These are phyloP conservation scores for Picocystis sp. DNA, from an alignment of 163 green algal species.

Conservation along the genomic window DNA sequence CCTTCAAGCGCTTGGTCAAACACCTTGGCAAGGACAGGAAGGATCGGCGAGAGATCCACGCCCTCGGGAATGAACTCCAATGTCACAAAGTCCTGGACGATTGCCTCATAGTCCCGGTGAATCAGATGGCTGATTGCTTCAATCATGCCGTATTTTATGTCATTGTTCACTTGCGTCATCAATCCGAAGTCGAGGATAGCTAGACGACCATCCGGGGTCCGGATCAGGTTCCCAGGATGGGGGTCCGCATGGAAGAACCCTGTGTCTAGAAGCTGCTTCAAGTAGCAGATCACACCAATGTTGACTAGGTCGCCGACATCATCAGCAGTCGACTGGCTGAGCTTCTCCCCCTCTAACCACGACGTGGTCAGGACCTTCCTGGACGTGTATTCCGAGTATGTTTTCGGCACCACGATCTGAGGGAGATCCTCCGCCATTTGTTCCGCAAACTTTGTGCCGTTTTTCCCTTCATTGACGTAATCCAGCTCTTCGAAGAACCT, in stretches of 20 bases:
- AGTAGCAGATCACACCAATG: constrained; percentile 90
- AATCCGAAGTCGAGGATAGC: constrained; percentile 84
- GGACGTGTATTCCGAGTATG: constrained; percentile 71
- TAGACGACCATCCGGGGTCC: constrained; percentile 89
- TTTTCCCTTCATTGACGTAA: constrained; percentile 77
- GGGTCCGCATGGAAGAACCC: constrained; percentile 54
- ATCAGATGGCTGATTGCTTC: constrained; percentile 63
- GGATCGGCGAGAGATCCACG: constrained; percentile 73
- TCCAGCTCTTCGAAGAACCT: constrained; percentile 98
- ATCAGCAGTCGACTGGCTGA: constrained; percentile 48
- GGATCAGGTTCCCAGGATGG: constrained; percentile 79
- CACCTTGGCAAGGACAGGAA: constrained; percentile 80
- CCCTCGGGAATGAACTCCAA: constrained; percentile 85
- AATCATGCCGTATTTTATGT: constrained; percentile 71
- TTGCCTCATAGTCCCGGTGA: constrained; percentile 89
- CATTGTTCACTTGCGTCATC: constrained; percentile 23
- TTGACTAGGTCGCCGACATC: constrained; percentile 89
- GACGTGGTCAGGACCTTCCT: constrained; percentile 70
- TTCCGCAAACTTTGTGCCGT: constrained; percentile 63
- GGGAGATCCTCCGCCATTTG: constrained; percentile 75
- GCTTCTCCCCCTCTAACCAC: constrained; percentile 92
- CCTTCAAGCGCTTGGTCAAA: constrained; percentile 69
- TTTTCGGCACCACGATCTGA: constrained; percentile 84
- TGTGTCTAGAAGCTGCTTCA: constrained; percentile 93
- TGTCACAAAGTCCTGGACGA: constrained; percentile 94